Evolutionary conservation across 495 filamentous ascomycete genomes (phyloP).

Genomic region (Neurospora tetraspora): DNA sequence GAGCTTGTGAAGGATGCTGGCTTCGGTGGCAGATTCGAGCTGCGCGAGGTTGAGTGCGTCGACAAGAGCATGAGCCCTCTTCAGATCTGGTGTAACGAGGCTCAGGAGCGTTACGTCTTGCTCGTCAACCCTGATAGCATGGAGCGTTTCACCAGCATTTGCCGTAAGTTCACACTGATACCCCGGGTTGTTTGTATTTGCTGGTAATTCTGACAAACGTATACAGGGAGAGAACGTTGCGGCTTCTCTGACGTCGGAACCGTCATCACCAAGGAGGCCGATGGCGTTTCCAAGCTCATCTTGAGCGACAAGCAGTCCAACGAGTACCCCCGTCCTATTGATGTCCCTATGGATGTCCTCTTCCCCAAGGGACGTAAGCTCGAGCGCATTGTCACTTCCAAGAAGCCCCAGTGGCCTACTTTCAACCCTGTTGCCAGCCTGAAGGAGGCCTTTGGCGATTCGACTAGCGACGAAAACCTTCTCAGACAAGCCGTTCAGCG

Average conservation of each 20-base stretch:
- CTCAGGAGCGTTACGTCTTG: conserved; percentile 90
- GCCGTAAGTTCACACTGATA: conserved; percentile 33
- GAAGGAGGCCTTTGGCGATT: conserved; percentile 37
- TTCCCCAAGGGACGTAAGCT: conserved; percentile 89
- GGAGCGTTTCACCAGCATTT: conserved; percentile 76
- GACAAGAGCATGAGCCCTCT: conserved; percentile 88
- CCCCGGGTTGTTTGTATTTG: not conserved
- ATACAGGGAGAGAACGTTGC: conserved; percentile 64
- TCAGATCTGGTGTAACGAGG: conserved; percentile 96
- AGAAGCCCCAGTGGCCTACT: conserved; percentile 53
- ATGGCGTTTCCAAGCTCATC: conserved; percentile 58
- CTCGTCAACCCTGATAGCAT: conserved; percentile 68
- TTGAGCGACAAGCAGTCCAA: conserved; percentile 73
- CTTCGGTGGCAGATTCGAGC: conserved; percentile 79
- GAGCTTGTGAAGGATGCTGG: conserved; percentile 89
- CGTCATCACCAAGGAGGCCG: conserved; percentile 52
- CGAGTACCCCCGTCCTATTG: conserved; percentile 70
- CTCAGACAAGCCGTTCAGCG: conserved; percentile 65
- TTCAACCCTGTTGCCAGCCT: conserved; percentile 54
- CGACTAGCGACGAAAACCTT: conserved; percentile 49
- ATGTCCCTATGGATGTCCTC: conserved; percentile 81
- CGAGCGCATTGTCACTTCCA: conserved; percentile 65
- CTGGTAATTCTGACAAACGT: conserved; percentile 1
- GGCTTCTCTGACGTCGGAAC: conserved; percentile 88
- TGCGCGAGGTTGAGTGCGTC: conserved; percentile 81